Base-by-base conservation (phyloP, 2,329 filamentous ascomycete genomes). In the Xylaria sp. region DNA sequence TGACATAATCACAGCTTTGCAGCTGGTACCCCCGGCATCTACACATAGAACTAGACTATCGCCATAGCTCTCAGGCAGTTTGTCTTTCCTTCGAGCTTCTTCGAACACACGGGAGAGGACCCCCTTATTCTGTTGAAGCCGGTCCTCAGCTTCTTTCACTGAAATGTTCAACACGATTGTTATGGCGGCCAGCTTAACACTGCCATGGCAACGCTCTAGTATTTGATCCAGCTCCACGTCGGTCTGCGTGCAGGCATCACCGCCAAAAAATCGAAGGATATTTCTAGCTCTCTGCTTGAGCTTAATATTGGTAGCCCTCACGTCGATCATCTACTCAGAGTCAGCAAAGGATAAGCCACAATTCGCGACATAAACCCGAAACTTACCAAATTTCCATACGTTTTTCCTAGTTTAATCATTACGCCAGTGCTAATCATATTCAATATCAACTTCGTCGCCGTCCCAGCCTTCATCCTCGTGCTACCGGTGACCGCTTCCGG, bases 391-490 rank as follows among this genome's bases (percentile, higher is more conserved):
- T 69, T 69, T 21, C 67, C 54, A 13, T 66, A 69, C 1, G 63
- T 69, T 42, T 69, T 69, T n/a, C 67, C 67, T 16, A 69, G 63
- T 54, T 57, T 66, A 4, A 69, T 57, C 67, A 69, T 66, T 40
- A 69, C 63, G 13, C 67, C 67, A 16, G 67, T 69, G 32, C 62
- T 66, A 13, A 69, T 66, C 67, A 69, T 69, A 40, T 69, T 66
- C 12, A 69, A 29, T 5, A 69, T 37, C 18, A 69, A n/a, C 54
- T 69, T 69, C 2, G 63, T 69, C 55, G 59, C 67, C 40, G 63
- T 69, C 18, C 67, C 67, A 13, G 67, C 67, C 50, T 69, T 69
- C 67, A 69, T 69, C 40, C 67, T 69, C 18, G 67, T 69, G 32
- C 67, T 69, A 10, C 67, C 67, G 3, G 67, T 69, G 29, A 69